Evolutionary conservation across 495 filamentous ascomycete species (phyloP).

Genomic region (Neurospora sp.): DNA sequence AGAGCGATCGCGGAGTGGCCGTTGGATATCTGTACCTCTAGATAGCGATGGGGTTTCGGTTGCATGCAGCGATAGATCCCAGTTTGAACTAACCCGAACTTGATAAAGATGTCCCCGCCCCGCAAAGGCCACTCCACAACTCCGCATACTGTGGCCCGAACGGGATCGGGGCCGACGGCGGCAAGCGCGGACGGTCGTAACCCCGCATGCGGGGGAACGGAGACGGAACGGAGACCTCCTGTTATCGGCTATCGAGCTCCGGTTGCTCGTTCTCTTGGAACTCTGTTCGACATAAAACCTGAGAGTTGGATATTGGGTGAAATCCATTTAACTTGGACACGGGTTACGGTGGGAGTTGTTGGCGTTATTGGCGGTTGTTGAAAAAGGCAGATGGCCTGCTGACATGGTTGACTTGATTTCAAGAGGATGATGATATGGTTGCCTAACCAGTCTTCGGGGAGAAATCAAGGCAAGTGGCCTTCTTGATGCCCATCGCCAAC

Average conservation of each 20-base stretch:
- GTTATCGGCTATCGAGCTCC: not conserved
- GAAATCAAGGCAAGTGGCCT: not conserved
- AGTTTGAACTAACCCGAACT: not conserved
- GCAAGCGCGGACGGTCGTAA: not conserved
- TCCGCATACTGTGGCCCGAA: not conserved
- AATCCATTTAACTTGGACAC: not conserved
- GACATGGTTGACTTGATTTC: not conserved
- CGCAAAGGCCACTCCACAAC: not conserved
- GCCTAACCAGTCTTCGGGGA: not conserved
- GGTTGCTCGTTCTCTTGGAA: not conserved
- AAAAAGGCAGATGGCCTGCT: not conserved
- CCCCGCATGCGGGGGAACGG: not conserved
- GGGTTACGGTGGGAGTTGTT: not conserved
- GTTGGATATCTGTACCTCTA: not conserved
- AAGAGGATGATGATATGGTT: not conserved
- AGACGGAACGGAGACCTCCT: not conserved
- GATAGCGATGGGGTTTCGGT: not conserved
- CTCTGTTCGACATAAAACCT: not conserved
- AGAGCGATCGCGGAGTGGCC: not conserved
- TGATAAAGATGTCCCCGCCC: not conserved
- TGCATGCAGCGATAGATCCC: not conserved
- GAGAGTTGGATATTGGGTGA: not conserved
- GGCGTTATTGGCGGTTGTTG: not conserved
- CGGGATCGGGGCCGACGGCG: not conserved
- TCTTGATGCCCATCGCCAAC: not conserved